Percentiles rank a stretch among this genome's conserved stretches.
Conservation (phyloP, 176 grass and related monocot genomes). For the Puya raimondii region DNA sequence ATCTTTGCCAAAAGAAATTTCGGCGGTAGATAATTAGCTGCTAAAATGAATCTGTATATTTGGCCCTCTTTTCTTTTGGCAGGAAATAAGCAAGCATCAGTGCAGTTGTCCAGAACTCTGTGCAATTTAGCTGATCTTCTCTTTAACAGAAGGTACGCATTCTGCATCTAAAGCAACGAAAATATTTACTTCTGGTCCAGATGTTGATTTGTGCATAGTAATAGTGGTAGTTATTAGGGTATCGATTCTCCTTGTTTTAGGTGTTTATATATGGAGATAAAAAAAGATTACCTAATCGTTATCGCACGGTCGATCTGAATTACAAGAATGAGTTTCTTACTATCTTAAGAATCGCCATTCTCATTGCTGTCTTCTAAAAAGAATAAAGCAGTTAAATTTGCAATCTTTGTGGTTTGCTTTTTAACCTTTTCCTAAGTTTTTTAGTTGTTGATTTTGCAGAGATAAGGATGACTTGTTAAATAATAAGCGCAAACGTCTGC, state of each 20-base stretch:
- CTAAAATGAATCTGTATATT: background rate
- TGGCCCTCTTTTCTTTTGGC: constrained; percentile 4
- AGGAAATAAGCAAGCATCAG: constrained; percentile 32
- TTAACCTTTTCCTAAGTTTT: constrained; percentile 8
- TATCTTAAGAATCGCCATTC: too few relatives aligned
- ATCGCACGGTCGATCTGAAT: too few relatives aligned
- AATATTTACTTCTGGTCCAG: background rate
- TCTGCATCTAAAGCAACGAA: background rate
- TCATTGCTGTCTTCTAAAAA: too few relatives aligned
- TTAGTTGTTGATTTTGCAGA: constrained; percentile 17
- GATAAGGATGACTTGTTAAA: constrained; percentile 33
- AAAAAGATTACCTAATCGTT: too few relatives aligned
- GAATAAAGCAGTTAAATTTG: too few relatives aligned
- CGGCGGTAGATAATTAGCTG: background rate
- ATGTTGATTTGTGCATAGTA: background rate
- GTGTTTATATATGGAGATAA: too few relatives aligned
- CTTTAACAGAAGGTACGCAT: constrained; percentile 65
- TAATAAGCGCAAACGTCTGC: constrained; percentile 53
- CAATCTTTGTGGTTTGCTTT: background rate
- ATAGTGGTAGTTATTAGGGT: too few relatives aligned
- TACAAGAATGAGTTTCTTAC: too few relatives aligned
- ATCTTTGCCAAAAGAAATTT: background rate
- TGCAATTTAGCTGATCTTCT: constrained; percentile 71
- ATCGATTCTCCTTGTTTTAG: too few relatives aligned
- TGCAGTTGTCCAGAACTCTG: constrained; percentile 53